Conservation (phyloP, 345 rosid genomes). For the Limnanthes douglasii region DNA sequence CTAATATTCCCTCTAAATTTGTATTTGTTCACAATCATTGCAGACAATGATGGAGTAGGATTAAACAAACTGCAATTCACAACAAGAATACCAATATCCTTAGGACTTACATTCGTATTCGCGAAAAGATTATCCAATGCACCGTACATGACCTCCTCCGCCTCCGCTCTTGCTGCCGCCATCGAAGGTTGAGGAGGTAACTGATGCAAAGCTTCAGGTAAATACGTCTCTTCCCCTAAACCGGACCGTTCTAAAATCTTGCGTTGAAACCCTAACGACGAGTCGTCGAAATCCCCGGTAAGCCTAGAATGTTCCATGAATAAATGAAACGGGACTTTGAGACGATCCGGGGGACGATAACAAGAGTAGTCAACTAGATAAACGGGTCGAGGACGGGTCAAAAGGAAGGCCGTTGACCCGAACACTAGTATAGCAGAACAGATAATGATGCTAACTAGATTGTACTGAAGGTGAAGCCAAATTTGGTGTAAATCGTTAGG, state of each 20-base stretch:
- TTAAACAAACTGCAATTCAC: slow-evolving; percentile 40
- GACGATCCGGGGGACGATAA: slow-evolving; percentile 20
- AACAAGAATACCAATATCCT: slow-evolving; percentile 28
- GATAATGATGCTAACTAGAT: slow-evolving; percentile 21
- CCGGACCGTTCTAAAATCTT: slow-evolving; percentile 36
- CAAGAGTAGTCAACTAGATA: slow-evolving; percentile 30
- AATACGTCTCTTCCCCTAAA: slow-evolving; percentile 27
- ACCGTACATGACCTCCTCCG: slow-evolving; percentile 35
- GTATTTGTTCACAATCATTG: slow-evolving; percentile 31
- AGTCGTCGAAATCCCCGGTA: slow-evolving; percentile 23
- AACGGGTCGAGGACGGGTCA: slow-evolving; percentile 28
- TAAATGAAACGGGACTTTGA: slow-evolving; percentile 9
- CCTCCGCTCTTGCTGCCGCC: slow-evolving; percentile 37
- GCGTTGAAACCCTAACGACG: slow-evolving; percentile 27
- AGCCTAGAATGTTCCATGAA: slow-evolving; percentile 29
- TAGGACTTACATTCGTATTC: slow-evolving; percentile 17
- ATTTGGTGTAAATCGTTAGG: slow-evolving; percentile 21
- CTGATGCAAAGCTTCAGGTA: slow-evolving; percentile 24
- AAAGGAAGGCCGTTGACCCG: slow-evolving; percentile 20
- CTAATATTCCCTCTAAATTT: slow-evolving; percentile 30
- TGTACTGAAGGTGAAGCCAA: slow-evolving; percentile 26
- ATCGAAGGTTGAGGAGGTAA: slow-evolving; percentile 20
- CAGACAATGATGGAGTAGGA: slow-evolving; percentile 38
- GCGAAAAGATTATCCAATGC: slow-evolving; percentile 32
- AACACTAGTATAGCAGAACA: slow-evolving; percentile 22